Conservation (phyloP, 192 early-diverging fungal species). For the Coemansia sp. region DNA sequence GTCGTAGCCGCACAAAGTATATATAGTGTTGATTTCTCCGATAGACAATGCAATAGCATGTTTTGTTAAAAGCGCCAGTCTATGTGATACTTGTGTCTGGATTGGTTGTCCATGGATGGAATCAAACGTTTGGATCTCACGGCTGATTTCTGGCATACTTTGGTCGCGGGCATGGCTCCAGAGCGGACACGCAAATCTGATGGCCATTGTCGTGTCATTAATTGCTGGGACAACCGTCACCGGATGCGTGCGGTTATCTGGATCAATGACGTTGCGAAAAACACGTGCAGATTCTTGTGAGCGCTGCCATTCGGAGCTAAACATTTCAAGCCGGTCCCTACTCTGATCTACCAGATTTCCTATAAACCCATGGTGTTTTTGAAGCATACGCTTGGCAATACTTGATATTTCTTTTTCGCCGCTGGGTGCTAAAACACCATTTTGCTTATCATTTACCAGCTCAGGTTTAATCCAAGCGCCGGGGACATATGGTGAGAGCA, state of each 20-base stretch:
- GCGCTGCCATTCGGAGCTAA: slow-evolving; percentile 42
- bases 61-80: not conserved
- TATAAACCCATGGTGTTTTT: slow-evolving; percentile 18
- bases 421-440: slow-evolving; percentile 9
- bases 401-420: slow-evolving; percentile 17
- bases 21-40: slow-evolving; percentile 18
- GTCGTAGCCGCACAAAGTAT: slow-evolving; percentile 44
- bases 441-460: slow-evolving; percentile 13
- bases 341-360: not conserved
- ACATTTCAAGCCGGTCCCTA: slow-evolving; percentile 5
- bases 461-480: slow-evolving; percentile 24
- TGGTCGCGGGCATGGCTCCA: slow-evolving; percentile 6
- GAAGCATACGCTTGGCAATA: slow-evolving; percentile 16
- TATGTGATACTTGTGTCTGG: slow-evolving; percentile 1
- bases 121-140: slow-evolving; percentile 24
- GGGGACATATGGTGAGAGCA: slow-evolving; percentile 21
- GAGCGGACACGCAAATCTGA: slow-evolving; percentile 33
- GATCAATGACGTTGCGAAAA: slow-evolving; percentile 22
- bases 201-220: slow-evolving; percentile 31
- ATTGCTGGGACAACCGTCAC: slow-evolving; percentile 23
- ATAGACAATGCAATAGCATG: not conserved
- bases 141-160: not conserved
- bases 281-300: slow-evolving; percentile 26
- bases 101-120: slow-evolving; percentile 10
- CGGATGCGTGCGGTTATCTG: slow-evolving; percentile 13